Evolutionary conservation across 2,329 filamentous ascomycete species (phyloP).

Genomic region (Neophaeococcomyces aloes): DNA sequence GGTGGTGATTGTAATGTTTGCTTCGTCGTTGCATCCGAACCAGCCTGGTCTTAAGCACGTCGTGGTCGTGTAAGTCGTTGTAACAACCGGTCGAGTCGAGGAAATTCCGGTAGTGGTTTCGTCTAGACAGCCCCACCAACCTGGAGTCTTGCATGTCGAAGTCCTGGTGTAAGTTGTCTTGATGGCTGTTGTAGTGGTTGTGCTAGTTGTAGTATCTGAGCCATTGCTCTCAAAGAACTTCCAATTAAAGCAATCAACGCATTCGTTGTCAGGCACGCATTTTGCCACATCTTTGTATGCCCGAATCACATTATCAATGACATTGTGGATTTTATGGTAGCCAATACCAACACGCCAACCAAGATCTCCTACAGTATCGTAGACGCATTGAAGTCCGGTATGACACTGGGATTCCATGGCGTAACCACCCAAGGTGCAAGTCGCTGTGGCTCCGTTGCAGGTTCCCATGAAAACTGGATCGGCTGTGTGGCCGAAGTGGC

Average conservation of each 20-base stretch:
- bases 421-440: conserved; percentile 85
- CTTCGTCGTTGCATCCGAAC: conserved; percentile 33
- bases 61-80: conserved; percentile 27
- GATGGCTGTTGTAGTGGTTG: conserved; percentile 45
- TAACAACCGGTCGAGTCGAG: conserved; percentile 25
- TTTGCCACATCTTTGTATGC: conserved; percentile 70
- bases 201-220: conserved; percentile 61
- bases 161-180: conserved; percentile 62
- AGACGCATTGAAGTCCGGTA: conserved; percentile 75
- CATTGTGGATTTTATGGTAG: conserved; percentile 78
- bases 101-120: conserved; percentile 33
- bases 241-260: conserved; percentile 84
- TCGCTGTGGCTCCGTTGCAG: conserved; percentile 80
- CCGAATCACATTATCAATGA: conserved; percentile 78
- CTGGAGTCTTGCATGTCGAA: conserved; percentile 78
- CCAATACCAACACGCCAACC: conserved; percentile 87
- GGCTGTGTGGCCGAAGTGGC: conserved; percentile 89
- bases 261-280: conserved; percentile 66
- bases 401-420: conserved; percentile 91
- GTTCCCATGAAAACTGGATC: conserved; percentile 91
- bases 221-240: conserved; percentile 91
- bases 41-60: conserved; percentile 35
- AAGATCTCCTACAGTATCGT: conserved; percentile 83
- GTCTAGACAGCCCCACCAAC: conserved; percentile 68
- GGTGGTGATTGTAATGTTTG: conserved; percentile 26